A percentile compares a stretch with the other conserved stretches of the same genome.
These are phyloP conservation scores for Lasiosphaeria miniovina DNA, from an alignment of 495 filamentous ascomycete species.

Conservation along the genomic window DNA sequence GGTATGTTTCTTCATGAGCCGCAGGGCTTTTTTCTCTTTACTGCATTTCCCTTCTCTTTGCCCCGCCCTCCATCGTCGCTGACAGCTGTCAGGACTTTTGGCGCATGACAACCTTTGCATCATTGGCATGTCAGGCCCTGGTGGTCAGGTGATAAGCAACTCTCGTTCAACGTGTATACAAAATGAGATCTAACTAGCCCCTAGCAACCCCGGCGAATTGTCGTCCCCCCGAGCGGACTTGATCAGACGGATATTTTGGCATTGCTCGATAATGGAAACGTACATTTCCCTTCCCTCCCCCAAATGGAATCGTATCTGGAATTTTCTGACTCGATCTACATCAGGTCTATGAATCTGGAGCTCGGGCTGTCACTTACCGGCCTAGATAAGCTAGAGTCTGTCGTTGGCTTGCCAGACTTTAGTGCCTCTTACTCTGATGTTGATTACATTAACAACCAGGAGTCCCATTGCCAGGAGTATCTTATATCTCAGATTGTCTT, in stretches of 20 bases:
- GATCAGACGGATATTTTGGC: slow-evolving; percentile 57
- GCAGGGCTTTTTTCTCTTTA: background rate
- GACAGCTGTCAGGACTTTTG: slow-evolving; percentile 51
- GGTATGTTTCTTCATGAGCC: slow-evolving; percentile 26
- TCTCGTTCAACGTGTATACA: background rate
- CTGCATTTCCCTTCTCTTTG: background rate
- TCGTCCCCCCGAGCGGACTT: slow-evolving; percentile 46
- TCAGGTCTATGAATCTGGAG: slow-evolving; percentile 52
- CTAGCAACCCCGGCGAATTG: slow-evolving; percentile 47
- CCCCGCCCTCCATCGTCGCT: slow-evolving; percentile 7
- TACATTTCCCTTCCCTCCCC: slow-evolving; percentile 21
- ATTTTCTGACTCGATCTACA: slow-evolving; percentile 2
- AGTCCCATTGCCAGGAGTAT: slow-evolving; percentile 52
- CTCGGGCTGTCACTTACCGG: slow-evolving; percentile 54
- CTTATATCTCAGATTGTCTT: slow-evolving; percentile 58
- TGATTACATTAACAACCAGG: slow-evolving; percentile 47
- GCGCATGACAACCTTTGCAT: slow-evolving; percentile 52
- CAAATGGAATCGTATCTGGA: background rate
- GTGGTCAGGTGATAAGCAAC: slow-evolving; percentile 43
- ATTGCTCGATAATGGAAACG: slow-evolving; percentile 58
- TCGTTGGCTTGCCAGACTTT: slow-evolving; percentile 53
- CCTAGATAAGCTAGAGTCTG: slow-evolving; percentile 46
- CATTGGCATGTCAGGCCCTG: slow-evolving; percentile 51
- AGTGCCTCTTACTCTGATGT: slow-evolving; percentile 43
- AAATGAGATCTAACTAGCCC: slow-evolving; percentile 12